Evolutionary conservation across 192 early-diverging fungal genomes (phyloP).

Genomic region (Podila minutissima): DNA sequence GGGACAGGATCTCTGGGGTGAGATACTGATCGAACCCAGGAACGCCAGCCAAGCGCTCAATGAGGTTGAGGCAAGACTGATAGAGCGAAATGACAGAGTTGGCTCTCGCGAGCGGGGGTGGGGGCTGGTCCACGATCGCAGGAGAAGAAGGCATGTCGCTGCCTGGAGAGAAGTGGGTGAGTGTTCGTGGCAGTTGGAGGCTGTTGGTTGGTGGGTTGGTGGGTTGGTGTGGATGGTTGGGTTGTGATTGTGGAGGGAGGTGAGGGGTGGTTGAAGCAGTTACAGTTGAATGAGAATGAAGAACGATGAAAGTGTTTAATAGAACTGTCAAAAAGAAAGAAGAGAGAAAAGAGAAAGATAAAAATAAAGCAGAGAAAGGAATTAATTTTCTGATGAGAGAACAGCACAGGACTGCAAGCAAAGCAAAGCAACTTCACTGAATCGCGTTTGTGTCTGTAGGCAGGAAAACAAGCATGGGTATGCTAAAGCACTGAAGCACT

Average conservation of each 20-base stretch:
- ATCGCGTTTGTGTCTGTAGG: neutral
- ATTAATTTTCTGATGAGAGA: neutral
- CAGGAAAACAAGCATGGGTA: no score
- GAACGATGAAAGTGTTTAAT: neutral
- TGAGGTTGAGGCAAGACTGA: constrained; percentile 73
- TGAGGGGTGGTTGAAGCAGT: neutral
- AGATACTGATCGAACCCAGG: constrained; percentile 75
- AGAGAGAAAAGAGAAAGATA: neutral
- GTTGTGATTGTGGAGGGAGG: neutral
- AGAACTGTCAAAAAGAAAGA: neutral
- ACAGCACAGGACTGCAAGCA: neutral
- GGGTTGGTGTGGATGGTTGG: neutral
- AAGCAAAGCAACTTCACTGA: neutral
- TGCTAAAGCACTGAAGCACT: no score
- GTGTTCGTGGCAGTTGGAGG: neutral
- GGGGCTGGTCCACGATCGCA: constrained; percentile 35
- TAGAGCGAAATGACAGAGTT: constrained; percentile 68
- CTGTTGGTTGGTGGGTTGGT: neutral
- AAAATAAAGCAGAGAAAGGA: neutral
- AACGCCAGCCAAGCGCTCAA: constrained; percentile 76
- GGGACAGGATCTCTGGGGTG: constrained; percentile 50
- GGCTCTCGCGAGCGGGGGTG: constrained; percentile 38
- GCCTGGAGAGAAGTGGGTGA: neutral
- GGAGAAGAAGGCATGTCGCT: constrained; percentile 24
- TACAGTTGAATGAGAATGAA: neutral